Evolutionary conservation across 768 basidiomycete genomes (phyloP).

Genomic region (Lactifluus pinguis): DNA sequence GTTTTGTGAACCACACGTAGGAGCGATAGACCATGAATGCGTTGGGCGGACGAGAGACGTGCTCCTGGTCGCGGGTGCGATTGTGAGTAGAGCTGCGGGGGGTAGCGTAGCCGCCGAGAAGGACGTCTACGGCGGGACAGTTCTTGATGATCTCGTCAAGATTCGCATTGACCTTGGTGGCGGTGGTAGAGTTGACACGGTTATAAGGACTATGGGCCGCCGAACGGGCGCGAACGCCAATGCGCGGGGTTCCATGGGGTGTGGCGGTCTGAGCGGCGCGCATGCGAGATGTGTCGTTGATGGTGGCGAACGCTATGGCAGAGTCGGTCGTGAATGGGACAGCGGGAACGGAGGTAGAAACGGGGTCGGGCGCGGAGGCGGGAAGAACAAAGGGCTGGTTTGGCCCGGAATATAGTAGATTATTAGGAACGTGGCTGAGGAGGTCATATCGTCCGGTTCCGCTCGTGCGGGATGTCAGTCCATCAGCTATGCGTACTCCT

Average conservation of each 20-base stretch:
- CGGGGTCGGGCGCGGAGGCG: neutral
- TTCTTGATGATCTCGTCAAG: conserved; percentile 8
- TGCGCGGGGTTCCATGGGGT: neutral
- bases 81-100: conserved; percentile 33
- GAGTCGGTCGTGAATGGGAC: neutral
- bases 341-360: neutral
- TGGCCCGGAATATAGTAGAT: neutral
- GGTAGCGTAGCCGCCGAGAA: conserved; percentile 21
- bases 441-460: conserved; percentile 2
- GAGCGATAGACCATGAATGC: conserved; percentile 82
- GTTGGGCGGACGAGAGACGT: conserved; percentile 73
- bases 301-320: neutral
- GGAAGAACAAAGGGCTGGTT: conserved; percentile 5
- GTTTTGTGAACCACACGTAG: conserved; percentile 45
- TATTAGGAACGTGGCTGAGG: conserved; percentile 9
- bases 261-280: neutral
- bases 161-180: neutral
- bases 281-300: neutral
- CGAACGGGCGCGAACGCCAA: neutral
- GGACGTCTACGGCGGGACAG: conserved; percentile 15
- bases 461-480: neutral
- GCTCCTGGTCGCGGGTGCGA: conserved; percentile 35
- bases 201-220: neutral
- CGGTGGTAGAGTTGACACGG: neutral
- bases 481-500: neutral